phyloP scores from a whole-genome alignment of 768 basidiomycete species.

The Terana coerulea region DNA sequence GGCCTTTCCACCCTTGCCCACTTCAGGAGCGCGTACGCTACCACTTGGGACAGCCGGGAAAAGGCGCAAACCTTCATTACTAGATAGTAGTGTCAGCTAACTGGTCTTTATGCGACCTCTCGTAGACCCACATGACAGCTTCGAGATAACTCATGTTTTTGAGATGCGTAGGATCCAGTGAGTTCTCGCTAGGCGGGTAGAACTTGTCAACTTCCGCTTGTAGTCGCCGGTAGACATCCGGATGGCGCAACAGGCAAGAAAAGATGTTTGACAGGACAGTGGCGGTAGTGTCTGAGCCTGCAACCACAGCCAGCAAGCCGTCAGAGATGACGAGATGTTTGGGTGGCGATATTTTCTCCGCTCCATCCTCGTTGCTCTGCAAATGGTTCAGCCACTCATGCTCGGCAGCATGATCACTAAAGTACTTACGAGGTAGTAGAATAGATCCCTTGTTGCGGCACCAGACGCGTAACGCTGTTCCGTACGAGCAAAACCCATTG shows the following conservation, averaged over 20 bases:
- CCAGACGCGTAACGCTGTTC: slow-evolving; percentile 23
- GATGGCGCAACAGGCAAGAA: slow-evolving; percentile 32
- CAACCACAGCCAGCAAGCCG: slow-evolving; percentile 39
- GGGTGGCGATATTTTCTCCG: slow-evolving; percentile 33
- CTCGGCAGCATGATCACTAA: background rate
- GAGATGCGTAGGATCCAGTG: slow-evolving; percentile 9
- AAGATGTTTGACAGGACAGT: slow-evolving; percentile 34
- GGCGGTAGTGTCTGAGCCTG: slow-evolving; percentile 44
- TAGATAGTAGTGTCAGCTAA: slow-evolving; percentile 16
- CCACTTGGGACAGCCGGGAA: slow-evolving; percentile 38
- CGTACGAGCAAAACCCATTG: background rate
- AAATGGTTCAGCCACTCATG: background rate
- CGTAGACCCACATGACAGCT: slow-evolving; percentile 20
- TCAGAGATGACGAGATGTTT: slow-evolving; percentile 35
- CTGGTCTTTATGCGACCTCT: background rate
- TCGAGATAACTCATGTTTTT: slow-evolving; percentile 21
- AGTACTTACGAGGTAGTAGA: slow-evolving; percentile 37
- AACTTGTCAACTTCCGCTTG: slow-evolving; percentile 38
- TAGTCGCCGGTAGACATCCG: slow-evolving; percentile 29
- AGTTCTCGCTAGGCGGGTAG: slow-evolving; percentile 34
- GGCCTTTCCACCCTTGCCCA: slow-evolving; percentile 8
- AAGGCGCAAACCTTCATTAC: slow-evolving; percentile 44
- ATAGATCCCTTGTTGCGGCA: slow-evolving; percentile 37
- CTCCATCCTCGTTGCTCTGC: slow-evolving; percentile 39
- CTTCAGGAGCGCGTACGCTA: slow-evolving; percentile 30